These are phyloP conservation scores for Tympanopsis confertula DNA, from an alignment of 2,329 filamentous ascomycete species.

Conservation along the genomic window DNA sequence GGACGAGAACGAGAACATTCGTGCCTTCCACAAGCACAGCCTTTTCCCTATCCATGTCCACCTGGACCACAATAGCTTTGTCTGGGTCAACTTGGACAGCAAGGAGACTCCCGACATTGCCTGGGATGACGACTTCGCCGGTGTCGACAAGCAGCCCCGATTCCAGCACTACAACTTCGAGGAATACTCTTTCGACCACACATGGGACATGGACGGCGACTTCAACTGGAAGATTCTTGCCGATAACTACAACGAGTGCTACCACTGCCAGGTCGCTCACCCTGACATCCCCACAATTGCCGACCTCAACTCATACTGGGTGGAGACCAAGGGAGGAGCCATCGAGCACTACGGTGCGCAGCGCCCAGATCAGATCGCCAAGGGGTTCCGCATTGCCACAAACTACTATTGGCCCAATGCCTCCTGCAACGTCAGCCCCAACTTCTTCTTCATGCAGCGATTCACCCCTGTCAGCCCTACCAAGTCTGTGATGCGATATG, in stretches of 20 bases:
- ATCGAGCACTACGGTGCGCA: not conserved
- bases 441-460: not conserved
- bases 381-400: not conserved
- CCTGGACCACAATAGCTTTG: not conserved
- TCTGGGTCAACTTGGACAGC: not conserved
- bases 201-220: not conserved
- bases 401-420: not conserved
- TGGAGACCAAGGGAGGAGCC: not conserved
- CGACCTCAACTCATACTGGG: not conserved
- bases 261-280: not conserved
- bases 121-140: not conserved
- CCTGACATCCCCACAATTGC: not conserved
- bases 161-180: not conserved
- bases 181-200: not conserved
- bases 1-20: not conserved
- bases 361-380: not conserved
- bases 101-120: not conserved
- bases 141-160: not conserved
- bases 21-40: not conserved
- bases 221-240: not conserved
- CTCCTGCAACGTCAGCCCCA: not conserved
- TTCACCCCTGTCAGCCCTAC: not conserved
- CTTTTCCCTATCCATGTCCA: not conserved
- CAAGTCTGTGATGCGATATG: not conserved
- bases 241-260: not conserved